Base-by-base conservation (phyloP, 1,284 basidiomycete species). In the Sutorius eximius region DNA sequence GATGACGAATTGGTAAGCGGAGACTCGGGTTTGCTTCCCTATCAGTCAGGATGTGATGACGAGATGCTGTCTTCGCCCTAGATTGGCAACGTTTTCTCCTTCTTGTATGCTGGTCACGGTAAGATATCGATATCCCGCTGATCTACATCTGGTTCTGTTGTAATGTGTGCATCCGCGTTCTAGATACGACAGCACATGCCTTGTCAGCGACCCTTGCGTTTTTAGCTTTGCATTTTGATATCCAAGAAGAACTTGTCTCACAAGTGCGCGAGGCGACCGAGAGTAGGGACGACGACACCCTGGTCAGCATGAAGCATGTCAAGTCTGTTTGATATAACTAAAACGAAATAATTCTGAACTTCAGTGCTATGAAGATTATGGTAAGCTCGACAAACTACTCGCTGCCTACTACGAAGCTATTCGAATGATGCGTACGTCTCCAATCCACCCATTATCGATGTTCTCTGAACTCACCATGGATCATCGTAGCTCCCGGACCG, bases 21-120 rank as follows among this genome's bases (percentile, higher is more conserved):
- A 37, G 9, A 20, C 7, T 12, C 38, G 32, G 8, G 10, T 12
- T 29, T 34, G 2, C 13, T 16, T 24, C 16, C n/a, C 22, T 34
- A 27, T 27, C 15, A 10, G 29, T 7, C 2, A 22, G 30, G 8
- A 16, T 9, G 15, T 15, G 16, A 36, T 36, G 34, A 36, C 16
- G 16, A 2, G 8, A 9, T 3, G 1, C 6, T n/a, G 22, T 20
- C 16, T 38, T 22, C 10, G 20, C 15, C 16, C 30, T 30, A 82
- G 80, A 77, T 82, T 51, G 80, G 80, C 10, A 80, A 83, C 52
- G 69, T 81, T 3, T 83, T 77, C 59, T 61, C 76, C 6, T 70
- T 83, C 62, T 64, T 84, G 45, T 78, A 81, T 57, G 81, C 82
- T 37, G 82, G 82, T 15, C 81, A 83, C 59, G 82, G 81, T 81